Evolutionary conservation across 768 basidiomycete genomes (phyloP).

Genomic region (Leccinum uliginosum): DNA sequence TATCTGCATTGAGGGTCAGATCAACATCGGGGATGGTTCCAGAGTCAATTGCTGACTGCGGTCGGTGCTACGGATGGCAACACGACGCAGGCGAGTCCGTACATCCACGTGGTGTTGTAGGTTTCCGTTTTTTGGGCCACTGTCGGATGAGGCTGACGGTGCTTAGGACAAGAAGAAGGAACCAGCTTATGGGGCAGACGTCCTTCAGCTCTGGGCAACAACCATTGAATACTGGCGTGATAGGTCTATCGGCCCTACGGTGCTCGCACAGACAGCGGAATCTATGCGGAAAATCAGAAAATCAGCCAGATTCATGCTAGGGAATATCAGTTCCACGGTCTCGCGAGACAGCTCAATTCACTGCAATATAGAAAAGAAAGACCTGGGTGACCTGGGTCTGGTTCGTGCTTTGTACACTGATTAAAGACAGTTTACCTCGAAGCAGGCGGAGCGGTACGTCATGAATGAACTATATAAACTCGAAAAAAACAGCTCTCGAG

Average conservation of each 20-base stretch:
- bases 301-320: slow-evolving; percentile 80
- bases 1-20: slow-evolving; percentile 94
- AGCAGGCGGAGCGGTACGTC: slow-evolving; percentile 77
- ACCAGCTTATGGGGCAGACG: slow-evolving; percentile 81
- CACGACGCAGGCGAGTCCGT: slow-evolving; percentile 46
- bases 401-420: slow-evolving; percentile 37
- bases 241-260: slow-evolving; percentile 76
- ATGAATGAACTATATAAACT: slow-evolving; percentile 79
- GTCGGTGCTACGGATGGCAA: slow-evolving; percentile 37
- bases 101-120: slow-evolving; percentile 71
- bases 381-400: slow-evolving; percentile 63
- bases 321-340: slow-evolving; percentile 51
- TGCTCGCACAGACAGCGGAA: slow-evolving; percentile 71
- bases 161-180: slow-evolving; percentile 60
- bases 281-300: slow-evolving; percentile 82
- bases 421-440: slow-evolving; percentile 4
- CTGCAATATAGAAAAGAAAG: slow-evolving; percentile 23
- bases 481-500: slow-evolving; percentile 57
- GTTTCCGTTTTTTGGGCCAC: slow-evolving; percentile 15
- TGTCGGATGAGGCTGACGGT: not conserved
- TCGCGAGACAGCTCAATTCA: not conserved
- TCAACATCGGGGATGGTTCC: slow-evolving; percentile 99
- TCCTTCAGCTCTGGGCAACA: slow-evolving; percentile 87
- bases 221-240: slow-evolving; percentile 88
- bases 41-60: slow-evolving; percentile 85